Conservation (phyloP, 176 grass and related monocot genomes). For the Puccinellia tenuiflora region DNA sequence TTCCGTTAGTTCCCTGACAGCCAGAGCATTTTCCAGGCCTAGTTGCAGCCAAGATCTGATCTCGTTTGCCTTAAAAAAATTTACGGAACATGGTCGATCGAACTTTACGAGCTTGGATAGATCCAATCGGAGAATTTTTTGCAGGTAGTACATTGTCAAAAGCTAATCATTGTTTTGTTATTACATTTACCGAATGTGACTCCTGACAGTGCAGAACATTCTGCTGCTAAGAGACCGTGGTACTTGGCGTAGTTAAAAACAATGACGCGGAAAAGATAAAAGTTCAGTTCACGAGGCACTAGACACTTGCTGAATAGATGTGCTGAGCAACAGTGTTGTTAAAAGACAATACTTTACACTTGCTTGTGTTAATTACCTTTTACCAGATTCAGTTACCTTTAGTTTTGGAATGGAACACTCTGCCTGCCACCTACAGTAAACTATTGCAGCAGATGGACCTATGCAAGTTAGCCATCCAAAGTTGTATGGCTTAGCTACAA, state of each 20-base stretch:
- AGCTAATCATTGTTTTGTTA: conserved; percentile 28
- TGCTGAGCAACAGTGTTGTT: neutral
- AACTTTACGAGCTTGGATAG: conserved; percentile 36
- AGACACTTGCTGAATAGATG: conserved; percentile 12
- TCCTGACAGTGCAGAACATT: conserved; percentile 53
- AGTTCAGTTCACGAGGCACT: conserved; percentile 21
- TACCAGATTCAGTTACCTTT: neutral
- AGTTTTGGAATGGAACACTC: neutral
- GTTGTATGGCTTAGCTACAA: neutral
- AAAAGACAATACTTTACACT: conserved; percentile 2
- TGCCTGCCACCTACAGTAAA: neutral
- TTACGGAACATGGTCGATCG: conserved; percentile 24
- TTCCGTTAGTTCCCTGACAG: conserved; percentile 62
- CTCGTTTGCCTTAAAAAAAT: conserved; percentile 2
- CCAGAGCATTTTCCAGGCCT: conserved; percentile 36
- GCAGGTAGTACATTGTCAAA: conserved; percentile 30
- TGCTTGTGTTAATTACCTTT: neutral
- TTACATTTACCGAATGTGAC: conserved; percentile 51
- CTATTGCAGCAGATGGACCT: neutral
- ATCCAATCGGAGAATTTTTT: conserved; percentile 26
- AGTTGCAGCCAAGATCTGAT: conserved; percentile 51
- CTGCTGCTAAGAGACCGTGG: conserved; percentile 24
- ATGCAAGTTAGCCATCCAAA: conserved; percentile 1
- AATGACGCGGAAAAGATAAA: conserved; percentile 19
- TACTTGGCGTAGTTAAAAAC: conserved; percentile 41